Evolutionary conservation across 441 rosid genomes (phyloP), one percentile per base, ranked within the genome.

Genomic region (Macaranga tanarius): DNA sequence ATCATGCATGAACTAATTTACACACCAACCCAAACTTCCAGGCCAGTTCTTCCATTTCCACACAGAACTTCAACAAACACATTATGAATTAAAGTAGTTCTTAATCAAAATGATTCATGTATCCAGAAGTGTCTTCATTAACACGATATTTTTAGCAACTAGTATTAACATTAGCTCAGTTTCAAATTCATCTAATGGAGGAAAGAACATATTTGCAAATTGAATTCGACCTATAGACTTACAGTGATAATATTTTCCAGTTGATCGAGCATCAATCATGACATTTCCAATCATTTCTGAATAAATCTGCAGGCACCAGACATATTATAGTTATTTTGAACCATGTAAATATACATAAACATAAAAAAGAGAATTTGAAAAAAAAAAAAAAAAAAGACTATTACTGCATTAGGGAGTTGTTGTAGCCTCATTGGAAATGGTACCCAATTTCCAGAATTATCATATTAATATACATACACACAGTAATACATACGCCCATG

Each of bases 221-320:
- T 8, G 48, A 64, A 34, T 47, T 28, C 31, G 42, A 20, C 2
- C 40, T 44, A 73, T 60, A 65, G 12, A 84, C 98, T 88, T 85
- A 96, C 99, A 96, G 62, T 96, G 99, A 74, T 96, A 96, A 77
- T 96, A 93, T 73, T 96, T 96, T 82, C 98, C 99, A 38, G 99
- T 93, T 20, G 99, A 96, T 54, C 99, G 87, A 66, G 99, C 99
- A 88, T 96, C 98, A 69, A 84, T 89, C 99, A 96, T 96, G 77
- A 96, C 99, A 76, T 96, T 96, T 69, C 97, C 99, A 79, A 96
- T 96, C 99, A 93, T 93, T 80, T 96, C 99, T 51, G 99, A 84
- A 86, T 92, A 96, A 40, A 96, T 90, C 98, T 96, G 90, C 80
- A 75, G 4, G 59, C 44, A 69, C 47, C 45, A 73, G 64, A 51